phyloP scores from a whole-genome alignment of 495 filamentous ascomycete species.

The Trichocladium uniseriatum region DNA sequence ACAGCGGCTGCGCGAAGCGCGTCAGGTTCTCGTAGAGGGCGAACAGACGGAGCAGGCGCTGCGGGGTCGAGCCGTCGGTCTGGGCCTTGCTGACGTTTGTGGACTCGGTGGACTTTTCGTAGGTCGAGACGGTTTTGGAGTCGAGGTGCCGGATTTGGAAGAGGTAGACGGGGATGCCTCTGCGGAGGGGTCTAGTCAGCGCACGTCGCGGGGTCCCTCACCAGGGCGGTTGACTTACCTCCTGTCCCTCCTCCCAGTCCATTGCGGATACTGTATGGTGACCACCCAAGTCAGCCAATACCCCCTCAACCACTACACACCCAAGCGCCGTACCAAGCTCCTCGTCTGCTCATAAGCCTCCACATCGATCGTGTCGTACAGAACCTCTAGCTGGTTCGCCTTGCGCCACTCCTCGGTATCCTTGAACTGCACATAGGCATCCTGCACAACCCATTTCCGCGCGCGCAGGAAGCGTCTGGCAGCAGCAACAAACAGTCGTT shows the following conservation, averaged over 20 bases:
- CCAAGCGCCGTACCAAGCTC: constrained; percentile 50
- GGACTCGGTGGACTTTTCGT: constrained; percentile 55
- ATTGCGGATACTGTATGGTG: constrained; percentile 78
- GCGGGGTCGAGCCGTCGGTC: constrained; percentile 50
- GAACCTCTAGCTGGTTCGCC: constrained; percentile 60
- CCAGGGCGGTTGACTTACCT: too few relatives aligned
- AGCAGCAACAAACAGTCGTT: not conserved
- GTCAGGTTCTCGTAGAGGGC: constrained; percentile 84
- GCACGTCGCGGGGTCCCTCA: too few relatives aligned
- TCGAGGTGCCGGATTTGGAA: constrained; percentile 78
- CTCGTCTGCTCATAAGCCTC: constrained; percentile 73
- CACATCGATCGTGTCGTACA: constrained; percentile 72
- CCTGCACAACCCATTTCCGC: constrained; percentile 59
- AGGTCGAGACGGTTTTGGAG: constrained; percentile 66
- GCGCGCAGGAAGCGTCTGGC: constrained; percentile 70
- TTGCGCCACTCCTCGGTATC: constrained; percentile 83
- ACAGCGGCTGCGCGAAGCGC: constrained; percentile 77
- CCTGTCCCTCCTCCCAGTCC: constrained; percentile 78
- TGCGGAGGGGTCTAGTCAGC: too few relatives aligned
- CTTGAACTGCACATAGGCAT: constrained; percentile 75
- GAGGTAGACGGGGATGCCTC: constrained; percentile 82
- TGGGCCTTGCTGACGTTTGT: constrained; percentile 41
- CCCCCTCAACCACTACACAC: not conserved
- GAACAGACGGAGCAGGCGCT: constrained; percentile 70
- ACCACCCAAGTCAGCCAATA: not conserved